Conservation (phyloP, 2,329 filamentous ascomycete genomes). For the Alternaria incomplexa region DNA sequence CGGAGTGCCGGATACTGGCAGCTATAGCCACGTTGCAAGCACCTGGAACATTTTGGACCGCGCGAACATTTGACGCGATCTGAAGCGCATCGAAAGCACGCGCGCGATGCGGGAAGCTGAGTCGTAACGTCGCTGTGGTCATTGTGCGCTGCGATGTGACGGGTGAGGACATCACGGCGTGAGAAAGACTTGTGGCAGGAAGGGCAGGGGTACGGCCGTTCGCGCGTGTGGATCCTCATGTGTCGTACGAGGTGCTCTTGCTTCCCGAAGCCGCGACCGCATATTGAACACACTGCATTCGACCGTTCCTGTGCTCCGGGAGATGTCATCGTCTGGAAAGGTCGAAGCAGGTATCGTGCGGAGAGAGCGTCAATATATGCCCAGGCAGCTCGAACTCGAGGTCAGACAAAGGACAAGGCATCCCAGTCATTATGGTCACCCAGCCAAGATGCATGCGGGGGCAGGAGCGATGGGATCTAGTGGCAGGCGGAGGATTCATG, state of each 20-base stretch:
- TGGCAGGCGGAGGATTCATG: background rate
- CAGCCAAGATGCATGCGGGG: background rate
- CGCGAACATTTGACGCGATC: constrained; percentile 40
- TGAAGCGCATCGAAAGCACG: constrained; percentile 33
- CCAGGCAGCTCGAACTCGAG: background rate
- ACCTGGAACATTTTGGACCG: constrained; percentile 30
- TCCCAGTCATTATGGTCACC: background rate
- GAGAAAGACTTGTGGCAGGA: constrained; percentile 17
- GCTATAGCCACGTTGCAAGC: constrained; percentile 20
- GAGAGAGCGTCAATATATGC: background rate
- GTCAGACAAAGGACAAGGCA: background rate
- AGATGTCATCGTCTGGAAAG: background rate
- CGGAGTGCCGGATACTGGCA: constrained; percentile 30
- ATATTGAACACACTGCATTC: constrained; percentile 3
- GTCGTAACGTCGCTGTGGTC: background rate
- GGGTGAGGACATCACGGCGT: constrained; percentile 5
- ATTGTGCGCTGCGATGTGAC: constrained; percentile 14
- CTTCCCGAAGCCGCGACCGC: constrained; percentile 10
- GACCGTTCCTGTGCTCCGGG: background rate
- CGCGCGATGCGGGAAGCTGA: constrained; percentile 12
- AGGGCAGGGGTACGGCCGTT: constrained; percentile 17
- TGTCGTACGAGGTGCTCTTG: constrained; percentile 19
- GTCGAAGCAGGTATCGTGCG: background rate
- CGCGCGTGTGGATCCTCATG: constrained; percentile 17
- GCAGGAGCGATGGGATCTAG: background rate